These are phyloP conservation scores for Monosporascus sp. DNA, from an alignment of 2,329 filamentous ascomycete species.

Conservation along the genomic window DNA sequence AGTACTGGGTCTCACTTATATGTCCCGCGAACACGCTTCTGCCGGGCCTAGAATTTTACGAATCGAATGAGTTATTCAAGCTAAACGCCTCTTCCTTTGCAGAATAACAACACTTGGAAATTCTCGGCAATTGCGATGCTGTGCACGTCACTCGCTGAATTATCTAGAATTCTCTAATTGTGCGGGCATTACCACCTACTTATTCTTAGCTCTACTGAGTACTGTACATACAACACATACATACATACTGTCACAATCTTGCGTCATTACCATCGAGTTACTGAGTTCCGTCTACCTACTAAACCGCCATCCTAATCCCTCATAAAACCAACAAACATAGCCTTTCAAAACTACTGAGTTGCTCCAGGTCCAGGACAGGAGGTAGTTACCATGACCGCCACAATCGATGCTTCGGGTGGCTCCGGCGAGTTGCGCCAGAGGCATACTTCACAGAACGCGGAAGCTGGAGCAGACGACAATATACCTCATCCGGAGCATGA, in stretches of 20 bases:
- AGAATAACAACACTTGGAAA: not conserved
- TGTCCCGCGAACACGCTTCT: no score
- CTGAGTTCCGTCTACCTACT: not conserved
- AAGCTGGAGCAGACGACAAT: constrained; percentile 4
- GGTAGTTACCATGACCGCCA: constrained; percentile 14
- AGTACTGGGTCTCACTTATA: no score
- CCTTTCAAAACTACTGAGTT: not conserved
- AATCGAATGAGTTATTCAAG: not conserved
- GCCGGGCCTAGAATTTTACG: no score
- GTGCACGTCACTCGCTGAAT: not conserved
- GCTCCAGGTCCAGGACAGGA: not conserved
- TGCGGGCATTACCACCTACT: not conserved
- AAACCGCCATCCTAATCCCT: not conserved
- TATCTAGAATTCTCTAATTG: not conserved
- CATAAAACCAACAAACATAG: not conserved
- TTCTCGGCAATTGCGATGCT: not conserved
- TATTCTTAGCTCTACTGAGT: no score
- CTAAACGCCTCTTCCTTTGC: not conserved
- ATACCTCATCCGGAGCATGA: constrained; percentile 5
- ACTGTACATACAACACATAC: no score
- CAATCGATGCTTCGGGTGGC: constrained; percentile 9
- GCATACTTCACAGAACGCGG: constrained; percentile 11
- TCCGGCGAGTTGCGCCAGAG: constrained; percentile 23
- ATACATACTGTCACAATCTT: no score
- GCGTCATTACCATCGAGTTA: not conserved